A percentile compares a stretch with the other conserved stretches of the same genome.
Evolutionary conservation across 2,329 filamentous ascomycete species (phyloP).

Genomic region (Fusarium ramigenum): DNA sequence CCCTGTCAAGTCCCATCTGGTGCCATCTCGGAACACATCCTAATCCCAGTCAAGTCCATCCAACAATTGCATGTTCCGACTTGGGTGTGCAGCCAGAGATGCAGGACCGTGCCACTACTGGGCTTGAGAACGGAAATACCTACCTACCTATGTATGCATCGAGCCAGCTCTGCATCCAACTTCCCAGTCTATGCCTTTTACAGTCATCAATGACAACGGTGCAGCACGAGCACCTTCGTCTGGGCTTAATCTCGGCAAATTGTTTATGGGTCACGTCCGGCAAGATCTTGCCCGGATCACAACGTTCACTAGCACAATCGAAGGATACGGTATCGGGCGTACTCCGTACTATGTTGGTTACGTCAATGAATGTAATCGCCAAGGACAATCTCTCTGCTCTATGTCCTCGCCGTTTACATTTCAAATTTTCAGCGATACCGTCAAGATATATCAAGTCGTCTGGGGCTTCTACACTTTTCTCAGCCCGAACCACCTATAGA

Average conservation of each 20-base stretch:
- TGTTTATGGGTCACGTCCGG: background rate
- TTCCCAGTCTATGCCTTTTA: background rate
- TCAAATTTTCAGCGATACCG: background rate
- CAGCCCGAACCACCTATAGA: background rate
- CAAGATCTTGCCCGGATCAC: background rate
- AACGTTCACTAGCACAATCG: background rate
- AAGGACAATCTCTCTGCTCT: background rate
- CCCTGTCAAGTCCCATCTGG: constrained; percentile 28
- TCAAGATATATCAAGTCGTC: background rate
- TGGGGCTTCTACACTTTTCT: background rate
- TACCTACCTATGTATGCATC: background rate
- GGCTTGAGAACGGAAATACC: constrained; percentile 20
- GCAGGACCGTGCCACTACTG: constrained; percentile 18
- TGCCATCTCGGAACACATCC: constrained; percentile 30
- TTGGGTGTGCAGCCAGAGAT: constrained; percentile 11
- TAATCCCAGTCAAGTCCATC: constrained; percentile 27
- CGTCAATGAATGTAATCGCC: constrained; percentile 4
- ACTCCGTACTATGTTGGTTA: background rate
- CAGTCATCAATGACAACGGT: background rate
- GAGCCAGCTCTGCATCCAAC: constrained; percentile 9
- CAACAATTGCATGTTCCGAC: constrained; percentile 18
- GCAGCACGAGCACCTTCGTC: background rate
- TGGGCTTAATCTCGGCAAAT: constrained; percentile 3
- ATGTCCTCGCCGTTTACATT: background rate
- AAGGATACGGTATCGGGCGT: background rate